Conservation (phyloP, 2,329 filamentous ascomycete genomes). For the Exophiala calicioides region DNA sequence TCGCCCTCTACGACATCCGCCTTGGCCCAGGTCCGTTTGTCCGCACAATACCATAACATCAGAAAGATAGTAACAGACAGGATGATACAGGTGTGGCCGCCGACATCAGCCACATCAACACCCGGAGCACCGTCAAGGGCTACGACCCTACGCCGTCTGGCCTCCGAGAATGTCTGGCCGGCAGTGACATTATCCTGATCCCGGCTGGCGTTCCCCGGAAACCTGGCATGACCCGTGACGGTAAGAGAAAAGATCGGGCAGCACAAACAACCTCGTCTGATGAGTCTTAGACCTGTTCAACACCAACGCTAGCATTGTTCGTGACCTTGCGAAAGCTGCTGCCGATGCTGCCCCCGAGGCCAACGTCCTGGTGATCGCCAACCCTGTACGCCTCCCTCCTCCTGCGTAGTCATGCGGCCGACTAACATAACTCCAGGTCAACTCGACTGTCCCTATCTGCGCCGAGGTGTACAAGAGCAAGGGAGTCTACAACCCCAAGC, state of each 20-base stretch:
- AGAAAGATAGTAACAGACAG: constrained; percentile 15
- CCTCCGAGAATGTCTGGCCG: constrained; percentile 78
- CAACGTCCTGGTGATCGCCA: constrained; percentile 96
- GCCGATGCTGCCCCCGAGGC: constrained; percentile 87
- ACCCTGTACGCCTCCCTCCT: constrained; percentile 65
- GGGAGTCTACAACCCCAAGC: constrained; percentile 98
- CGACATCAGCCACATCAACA: constrained; percentile 99
- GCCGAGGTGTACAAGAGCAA: constrained; percentile 94
- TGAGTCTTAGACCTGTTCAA: constrained; percentile 87
- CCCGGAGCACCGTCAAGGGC: constrained; percentile 90
- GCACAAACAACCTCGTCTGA: constrained; percentile 6
- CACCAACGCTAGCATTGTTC: constrained; percentile 99
- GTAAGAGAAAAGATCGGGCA: constrained; percentile 46
- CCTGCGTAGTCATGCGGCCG: neutral
- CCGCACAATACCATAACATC: constrained; percentile 5
- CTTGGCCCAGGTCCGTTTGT: constrained; percentile 76
- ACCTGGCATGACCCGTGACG: constrained; percentile 98
- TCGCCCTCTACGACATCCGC: constrained; percentile 97
- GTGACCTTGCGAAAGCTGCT: constrained; percentile 92
- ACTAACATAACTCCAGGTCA: constrained; percentile 59
- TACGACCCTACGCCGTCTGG: constrained; percentile 77
- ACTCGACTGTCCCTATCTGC: constrained; percentile 98
- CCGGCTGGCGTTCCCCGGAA: constrained; percentile 98
- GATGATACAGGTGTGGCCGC: constrained; percentile 79
- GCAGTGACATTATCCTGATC: constrained; percentile 91